Evolutionary conservation across 306 rosid genomes (phyloP), one percentile per base, ranked within the genome.

Genomic region (Dalbergia cochinchinensis): DNA sequence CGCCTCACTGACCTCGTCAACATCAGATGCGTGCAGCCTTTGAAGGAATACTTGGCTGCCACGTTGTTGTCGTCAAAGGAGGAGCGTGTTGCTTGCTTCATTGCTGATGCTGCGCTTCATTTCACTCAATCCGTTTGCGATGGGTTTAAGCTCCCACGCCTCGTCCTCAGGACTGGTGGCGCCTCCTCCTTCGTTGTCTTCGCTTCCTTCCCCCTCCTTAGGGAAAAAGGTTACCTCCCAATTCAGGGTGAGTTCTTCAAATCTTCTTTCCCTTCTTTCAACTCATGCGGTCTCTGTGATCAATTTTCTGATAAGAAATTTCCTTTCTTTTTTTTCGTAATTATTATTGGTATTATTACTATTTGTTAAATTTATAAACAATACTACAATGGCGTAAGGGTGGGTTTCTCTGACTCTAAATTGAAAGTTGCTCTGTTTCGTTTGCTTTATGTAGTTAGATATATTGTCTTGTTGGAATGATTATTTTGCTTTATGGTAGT

Each of bases 221-320:
- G 26, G 33, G 26, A 85, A 42, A 77, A 13, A 4, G 85, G 88
- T 6, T 90, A 88, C 53, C 58, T 85, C 39, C 88, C 92, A 13
- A 33, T 86, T 13, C 87, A 86, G 80, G 90, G 87, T 77, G 7
- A 0, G 18, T 37, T 50, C 57, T 50, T n/a, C 16, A 50, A 50
- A 13, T 12, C 26, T n/a, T 57, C 7, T 0, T 22, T 0, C 48
- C 4, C 9, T n/a, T 22, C 53, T 71, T 33, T 47, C 51, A 47
- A 47, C 14, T 47, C 53, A 11, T 47, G 47, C 47, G 0, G 11
- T 47, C 1, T 47, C 53, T 44, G 12, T 44, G 11, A 0, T 47
- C n/a, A 0, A 2, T 42, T 42, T 8, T 42, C 47, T 42, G 11
- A 42, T 42, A 42, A 8, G 9, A 8, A 42, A 8, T 42, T 42